These are phyloP conservation scores for Prunus kanzakura DNA, from an alignment of 306 rosid species.

Conservation along the genomic window DNA sequence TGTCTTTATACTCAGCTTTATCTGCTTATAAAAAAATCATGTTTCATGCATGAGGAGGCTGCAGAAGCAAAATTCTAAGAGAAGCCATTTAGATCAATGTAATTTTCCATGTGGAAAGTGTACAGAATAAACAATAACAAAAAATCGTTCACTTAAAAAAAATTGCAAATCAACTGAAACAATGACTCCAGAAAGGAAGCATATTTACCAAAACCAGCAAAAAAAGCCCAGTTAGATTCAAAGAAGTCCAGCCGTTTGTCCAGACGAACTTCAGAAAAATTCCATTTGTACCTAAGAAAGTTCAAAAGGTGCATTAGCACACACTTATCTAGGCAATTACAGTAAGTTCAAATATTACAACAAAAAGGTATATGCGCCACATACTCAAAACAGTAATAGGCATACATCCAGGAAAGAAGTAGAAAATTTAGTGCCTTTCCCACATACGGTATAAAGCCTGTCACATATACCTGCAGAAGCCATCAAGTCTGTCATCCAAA, in stretches of 20 bases:
- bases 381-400: slow-evolving; percentile 96
- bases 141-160: background rate
- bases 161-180: slow-evolving; percentile 17
- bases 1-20: background rate
- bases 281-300: slow-evolving; percentile 83
- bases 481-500: slow-evolving; percentile 19
- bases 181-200: slow-evolving; percentile 6
- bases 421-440: slow-evolving; percentile 78
- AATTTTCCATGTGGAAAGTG: background rate
- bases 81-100: background rate
- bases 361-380: slow-evolving; percentile 32
- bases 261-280: slow-evolving; percentile 71
- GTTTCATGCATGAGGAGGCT: background rate
- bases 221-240: slow-evolving; percentile 90
- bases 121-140: background rate
- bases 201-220: slow-evolving; percentile 83
- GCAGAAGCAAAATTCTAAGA: slow-evolving; percentile 1
- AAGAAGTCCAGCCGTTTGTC: slow-evolving; percentile 76
- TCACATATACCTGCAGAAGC: slow-evolving; percentile 64
- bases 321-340: slow-evolving; percentile 9
- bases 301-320: slow-evolving; percentile 16
- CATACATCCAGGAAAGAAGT: slow-evolving; percentile 95
- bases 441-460: slow-evolving; percentile 72
- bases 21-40: background rate
- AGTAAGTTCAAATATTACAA: slow-evolving; percentile 16